Conservation (phyloP, 768 basidiomycete genomes). For the Paxillus involutus region DNA sequence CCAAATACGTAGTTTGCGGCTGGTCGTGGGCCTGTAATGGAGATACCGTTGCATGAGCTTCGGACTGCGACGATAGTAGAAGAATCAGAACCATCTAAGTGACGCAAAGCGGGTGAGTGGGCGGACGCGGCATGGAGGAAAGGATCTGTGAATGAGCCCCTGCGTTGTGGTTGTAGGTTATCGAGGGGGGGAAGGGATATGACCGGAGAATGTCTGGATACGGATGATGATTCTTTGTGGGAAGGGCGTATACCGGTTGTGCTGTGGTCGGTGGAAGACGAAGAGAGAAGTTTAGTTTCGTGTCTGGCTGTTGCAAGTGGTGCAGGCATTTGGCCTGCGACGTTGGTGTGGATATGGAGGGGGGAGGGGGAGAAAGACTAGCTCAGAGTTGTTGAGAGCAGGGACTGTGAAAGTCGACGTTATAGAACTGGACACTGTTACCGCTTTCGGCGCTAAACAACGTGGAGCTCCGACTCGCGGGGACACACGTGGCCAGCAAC, state of each 20-base stretch:
- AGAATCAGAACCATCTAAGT: conserved; percentile 22
- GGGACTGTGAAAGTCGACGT: conserved; percentile 27
- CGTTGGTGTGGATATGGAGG: not conserved
- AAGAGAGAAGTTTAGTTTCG: conserved; percentile 1
- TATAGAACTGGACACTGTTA: conserved; percentile 24
- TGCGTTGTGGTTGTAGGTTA: conserved; percentile 76
- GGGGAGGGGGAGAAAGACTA: not conserved
- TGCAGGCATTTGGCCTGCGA: conserved; percentile 14
- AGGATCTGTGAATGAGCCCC: conserved; percentile 83
- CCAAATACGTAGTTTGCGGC: conserved; percentile 71
- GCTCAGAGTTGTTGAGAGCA: not conserved
- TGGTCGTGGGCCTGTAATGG: conserved; percentile 50
- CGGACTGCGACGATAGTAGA: conserved; percentile 10
- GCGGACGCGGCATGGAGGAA: conserved; percentile 63
- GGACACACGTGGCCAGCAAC: conserved; percentile 29
- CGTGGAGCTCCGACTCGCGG: conserved; percentile 29
- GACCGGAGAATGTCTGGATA: conserved; percentile 48
- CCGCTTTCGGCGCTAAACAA: conserved; percentile 25
- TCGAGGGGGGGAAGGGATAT: conserved; percentile 74
- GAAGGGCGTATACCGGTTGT: conserved; percentile 23
- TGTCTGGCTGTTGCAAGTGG: conserved; percentile 9
- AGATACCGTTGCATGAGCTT: conserved; percentile 34
- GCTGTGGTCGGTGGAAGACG: conserved; percentile 5
- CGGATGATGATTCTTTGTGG: conserved; percentile 28
- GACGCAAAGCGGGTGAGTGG: conserved; percentile 15